Evolutionary conservation across 2,329 filamentous ascomycete genomes (phyloP).

Genomic region (Venturia pyrina): DNA sequence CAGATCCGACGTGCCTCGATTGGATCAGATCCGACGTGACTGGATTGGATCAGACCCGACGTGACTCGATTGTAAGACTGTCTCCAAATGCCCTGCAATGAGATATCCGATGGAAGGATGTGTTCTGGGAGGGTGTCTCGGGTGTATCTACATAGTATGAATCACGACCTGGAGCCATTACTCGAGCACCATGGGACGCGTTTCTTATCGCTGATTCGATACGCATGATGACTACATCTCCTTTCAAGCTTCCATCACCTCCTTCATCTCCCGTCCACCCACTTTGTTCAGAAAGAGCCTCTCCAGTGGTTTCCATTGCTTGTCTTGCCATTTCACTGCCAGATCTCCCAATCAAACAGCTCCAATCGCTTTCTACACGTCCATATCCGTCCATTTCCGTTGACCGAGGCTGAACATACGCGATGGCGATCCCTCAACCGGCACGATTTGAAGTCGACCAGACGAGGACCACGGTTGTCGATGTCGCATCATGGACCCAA

Average conservation of each 20-base stretch:
- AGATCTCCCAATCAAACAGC: not conserved
- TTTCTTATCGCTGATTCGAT: slow-evolving; percentile 7
- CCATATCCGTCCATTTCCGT: not conserved
- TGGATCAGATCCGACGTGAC: not conserved
- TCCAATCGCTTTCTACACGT: not conserved
- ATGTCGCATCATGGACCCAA: slow-evolving; percentile 40
- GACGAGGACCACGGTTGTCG: slow-evolving; percentile 20
- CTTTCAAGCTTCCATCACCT: slow-evolving; percentile 15
- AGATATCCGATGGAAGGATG: not conserved
- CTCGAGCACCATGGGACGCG: not conserved
- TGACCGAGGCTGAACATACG: not conserved
- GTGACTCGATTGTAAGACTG: not conserved
- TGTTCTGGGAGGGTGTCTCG: not conserved
- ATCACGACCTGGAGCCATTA: not conserved
- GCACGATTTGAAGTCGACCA: not conserved
- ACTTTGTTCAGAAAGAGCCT: not conserved
- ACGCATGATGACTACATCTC: not conserved
- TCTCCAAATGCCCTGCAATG: not conserved
- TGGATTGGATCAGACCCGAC: not conserved
- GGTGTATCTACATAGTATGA: not conserved
- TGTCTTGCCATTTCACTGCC: not conserved
- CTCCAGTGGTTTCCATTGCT: not conserved
- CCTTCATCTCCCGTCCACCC: slow-evolving; percentile 16
- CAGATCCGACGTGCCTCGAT: not conserved
- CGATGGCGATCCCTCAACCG: slow-evolving; percentile 10